These are phyloP conservation scores for Gnaphalium uliginosum DNA, from an alignment of 129 eudicot genomes.

Conservation along the genomic window DNA sequence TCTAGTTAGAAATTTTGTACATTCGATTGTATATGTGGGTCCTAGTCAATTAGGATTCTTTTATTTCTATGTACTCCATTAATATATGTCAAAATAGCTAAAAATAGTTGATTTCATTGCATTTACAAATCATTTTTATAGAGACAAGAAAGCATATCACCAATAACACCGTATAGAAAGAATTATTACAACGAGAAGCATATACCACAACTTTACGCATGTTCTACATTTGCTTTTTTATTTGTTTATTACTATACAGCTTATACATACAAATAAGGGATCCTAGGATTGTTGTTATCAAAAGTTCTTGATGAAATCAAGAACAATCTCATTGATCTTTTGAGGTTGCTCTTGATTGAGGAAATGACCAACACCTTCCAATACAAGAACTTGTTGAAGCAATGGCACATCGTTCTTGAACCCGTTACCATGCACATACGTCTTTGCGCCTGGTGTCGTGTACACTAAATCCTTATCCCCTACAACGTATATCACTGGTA, in stretches of 20 bases:
- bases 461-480: conserved; percentile 68
- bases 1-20: too few relatives aligned
- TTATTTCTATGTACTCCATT: too few relatives aligned
- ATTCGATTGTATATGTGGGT: too few relatives aligned
- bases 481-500: conserved; percentile 54
- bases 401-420: conserved; percentile 72
- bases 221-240: background rate
- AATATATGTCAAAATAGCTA: too few relatives aligned
- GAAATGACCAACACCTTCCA: conserved; percentile 71
- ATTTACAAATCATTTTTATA: too few relatives aligned
- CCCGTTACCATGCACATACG: conserved; percentile 55
- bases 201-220: background rate
- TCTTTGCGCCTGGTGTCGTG: conserved; percentile 62
- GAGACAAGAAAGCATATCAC: background rate
- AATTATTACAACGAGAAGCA: background rate
- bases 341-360: conserved; percentile 67
- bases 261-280: background rate
- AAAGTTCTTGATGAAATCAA: conserved; percentile 54
- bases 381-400: conserved; percentile 56
- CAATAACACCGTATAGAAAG: background rate
- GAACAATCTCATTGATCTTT: conserved; percentile 41
- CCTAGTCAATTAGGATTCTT: too few relatives aligned
- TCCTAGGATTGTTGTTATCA: background rate
- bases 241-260: background rate
- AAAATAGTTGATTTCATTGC: background rate